A percentile compares a stretch with the other conserved stretches of the same genome.
phyloP scores from a whole-genome alignment of 345 rosid species.

The Boechera stricta region DNA sequence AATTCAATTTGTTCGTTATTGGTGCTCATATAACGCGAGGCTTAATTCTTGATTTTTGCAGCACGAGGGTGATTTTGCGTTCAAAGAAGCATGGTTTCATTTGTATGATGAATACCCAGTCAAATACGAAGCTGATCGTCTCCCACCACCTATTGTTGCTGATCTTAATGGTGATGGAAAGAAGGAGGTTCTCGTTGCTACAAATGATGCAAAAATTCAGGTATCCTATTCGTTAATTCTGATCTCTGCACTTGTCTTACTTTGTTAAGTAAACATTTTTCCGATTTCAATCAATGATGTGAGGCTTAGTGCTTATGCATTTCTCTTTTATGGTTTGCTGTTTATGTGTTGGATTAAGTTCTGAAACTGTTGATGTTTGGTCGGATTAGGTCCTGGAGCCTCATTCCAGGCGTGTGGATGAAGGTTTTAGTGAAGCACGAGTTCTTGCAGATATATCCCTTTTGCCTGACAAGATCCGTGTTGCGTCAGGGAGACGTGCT shows the following conservation, averaged over 20 bases:
- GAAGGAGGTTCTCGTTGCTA: slow-evolving; percentile 86
- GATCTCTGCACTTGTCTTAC: background rate
- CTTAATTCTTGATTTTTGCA: slow-evolving; percentile 28
- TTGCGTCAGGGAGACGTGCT: slow-evolving; percentile 84
- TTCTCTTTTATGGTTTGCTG: slow-evolving; percentile 1
- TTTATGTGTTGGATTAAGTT: slow-evolving; percentile 8
- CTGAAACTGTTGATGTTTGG: slow-evolving; percentile 27
- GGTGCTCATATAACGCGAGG: background rate
- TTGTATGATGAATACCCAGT: slow-evolving; percentile 83
- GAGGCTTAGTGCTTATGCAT: background rate
- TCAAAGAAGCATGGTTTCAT: slow-evolving; percentile 93
- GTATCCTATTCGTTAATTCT: slow-evolving; percentile 41
- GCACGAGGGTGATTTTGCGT: slow-evolving; percentile 99
- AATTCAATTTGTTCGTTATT: background rate
- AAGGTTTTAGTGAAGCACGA: slow-evolving; percentile 90
- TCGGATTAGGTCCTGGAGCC: slow-evolving; percentile 79
- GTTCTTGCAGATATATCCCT: slow-evolving; percentile 65
- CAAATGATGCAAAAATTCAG: slow-evolving; percentile 95
- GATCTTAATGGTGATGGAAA: slow-evolving; percentile 98
- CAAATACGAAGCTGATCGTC: slow-evolving; percentile 87
- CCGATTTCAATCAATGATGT: background rate
- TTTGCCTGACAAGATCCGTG: slow-evolving; percentile 88
- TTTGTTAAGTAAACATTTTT: background rate
- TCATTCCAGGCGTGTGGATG: slow-evolving; percentile 78
- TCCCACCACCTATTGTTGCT: slow-evolving; percentile 86